Conservation (phyloP, 768 basidiomycete genomes). For the Podaxis sp. region DNA sequence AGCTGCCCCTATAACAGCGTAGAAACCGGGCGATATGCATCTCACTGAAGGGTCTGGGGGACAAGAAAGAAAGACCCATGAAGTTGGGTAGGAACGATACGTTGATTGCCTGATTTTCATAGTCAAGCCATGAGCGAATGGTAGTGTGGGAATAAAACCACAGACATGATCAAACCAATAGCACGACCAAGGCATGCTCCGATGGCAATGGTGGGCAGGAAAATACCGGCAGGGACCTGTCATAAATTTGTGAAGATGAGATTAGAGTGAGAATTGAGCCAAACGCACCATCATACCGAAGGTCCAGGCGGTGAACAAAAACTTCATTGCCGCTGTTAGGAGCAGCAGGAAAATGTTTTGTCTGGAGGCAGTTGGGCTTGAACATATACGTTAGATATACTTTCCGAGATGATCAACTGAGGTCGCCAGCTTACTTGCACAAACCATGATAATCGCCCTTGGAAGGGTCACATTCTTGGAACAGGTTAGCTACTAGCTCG, state of each 20-base stretch:
- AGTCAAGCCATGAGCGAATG: conserved; percentile 1
- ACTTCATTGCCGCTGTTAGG: conserved; percentile 60
- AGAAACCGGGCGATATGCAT: conserved; percentile 76
- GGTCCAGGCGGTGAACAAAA: conserved; percentile 70
- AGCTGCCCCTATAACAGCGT: conserved; percentile 74
- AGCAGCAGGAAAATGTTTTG: conserved; percentile 68
- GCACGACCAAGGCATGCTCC: conserved; percentile 74
- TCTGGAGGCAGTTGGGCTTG: conserved; percentile 62
- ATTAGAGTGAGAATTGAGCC: not conserved
- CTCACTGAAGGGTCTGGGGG: conserved; percentile 68
- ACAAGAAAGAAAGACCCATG: conserved; percentile 72
- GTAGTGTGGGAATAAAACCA: conserved; percentile 9
- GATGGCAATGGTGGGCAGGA: conserved; percentile 73
- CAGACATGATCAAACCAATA: conserved; percentile 66
- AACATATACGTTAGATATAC: not conserved
- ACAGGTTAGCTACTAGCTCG: conserved; percentile 80
- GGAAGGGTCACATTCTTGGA: conserved; percentile 75
- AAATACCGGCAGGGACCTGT: conserved; percentile 75
- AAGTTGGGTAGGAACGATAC: conserved; percentile 62
- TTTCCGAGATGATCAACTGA: not conserved
- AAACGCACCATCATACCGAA: conserved; percentile 71
- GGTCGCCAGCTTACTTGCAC: conserved; percentile 62
- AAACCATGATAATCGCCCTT: conserved; percentile 72
- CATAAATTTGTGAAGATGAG: not conserved
- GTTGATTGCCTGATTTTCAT: conserved; percentile 55